Evolutionary conservation across 805 yeast genomes (phyloP).

Genomic region (Blastobotrys mokoenaii): DNA sequence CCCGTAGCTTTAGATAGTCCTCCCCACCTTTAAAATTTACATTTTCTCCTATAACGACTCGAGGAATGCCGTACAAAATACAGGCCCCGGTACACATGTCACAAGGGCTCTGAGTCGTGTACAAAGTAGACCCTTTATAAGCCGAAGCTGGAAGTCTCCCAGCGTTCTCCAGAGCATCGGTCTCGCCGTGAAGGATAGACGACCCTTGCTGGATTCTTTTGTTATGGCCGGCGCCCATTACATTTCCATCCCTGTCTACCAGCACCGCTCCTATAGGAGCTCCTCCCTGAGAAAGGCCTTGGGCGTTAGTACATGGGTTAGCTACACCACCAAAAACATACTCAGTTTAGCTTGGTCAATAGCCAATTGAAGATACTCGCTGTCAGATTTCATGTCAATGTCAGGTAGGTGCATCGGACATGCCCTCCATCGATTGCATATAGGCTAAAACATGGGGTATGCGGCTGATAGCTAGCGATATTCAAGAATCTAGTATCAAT

Average conservation of each 20-base stretch:
- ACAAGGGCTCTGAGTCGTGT: background rate
- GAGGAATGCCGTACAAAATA: background rate
- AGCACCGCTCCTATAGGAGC: background rate
- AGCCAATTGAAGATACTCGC: constrained; percentile 24
- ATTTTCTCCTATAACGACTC: background rate
- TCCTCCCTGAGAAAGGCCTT: background rate
- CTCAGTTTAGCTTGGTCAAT: constrained; percentile 26
- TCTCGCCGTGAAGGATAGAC: background rate
- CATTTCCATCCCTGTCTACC: background rate
- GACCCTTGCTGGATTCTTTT: background rate
- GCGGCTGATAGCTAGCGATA: too few relatives aligned
- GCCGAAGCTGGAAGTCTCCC: background rate
- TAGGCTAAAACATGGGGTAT: too few relatives aligned
- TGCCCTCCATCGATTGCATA: too few relatives aligned
- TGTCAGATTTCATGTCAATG: constrained; percentile 16
- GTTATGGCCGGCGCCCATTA: background rate
- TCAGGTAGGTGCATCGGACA: too few relatives aligned
- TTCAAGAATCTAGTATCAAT: too few relatives aligned
- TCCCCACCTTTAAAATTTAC: background rate
- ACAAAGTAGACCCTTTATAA: background rate
- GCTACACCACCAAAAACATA: constrained; percentile 3
- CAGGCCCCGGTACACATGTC: background rate
- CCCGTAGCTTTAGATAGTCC: background rate
- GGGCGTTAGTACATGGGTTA: background rate
- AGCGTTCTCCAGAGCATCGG: background rate